Base-by-base conservation (phyloP, 352 stramenopile species). In the Halophytophthora batemanensis region DNA sequence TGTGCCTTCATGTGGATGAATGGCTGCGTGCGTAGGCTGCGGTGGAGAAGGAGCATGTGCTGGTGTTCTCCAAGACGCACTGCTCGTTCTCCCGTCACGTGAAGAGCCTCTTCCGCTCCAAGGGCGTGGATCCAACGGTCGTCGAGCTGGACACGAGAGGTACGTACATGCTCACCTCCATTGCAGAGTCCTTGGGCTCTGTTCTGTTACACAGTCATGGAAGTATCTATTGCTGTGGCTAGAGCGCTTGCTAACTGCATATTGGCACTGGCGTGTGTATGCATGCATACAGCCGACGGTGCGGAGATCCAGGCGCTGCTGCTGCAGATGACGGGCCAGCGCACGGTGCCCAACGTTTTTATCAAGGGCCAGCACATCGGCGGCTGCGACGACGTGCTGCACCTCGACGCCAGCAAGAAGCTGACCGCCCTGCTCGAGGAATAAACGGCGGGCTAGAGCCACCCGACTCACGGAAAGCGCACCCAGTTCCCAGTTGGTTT, bases 281-380 rank as follows among this genome's bases (percentile, higher is more conserved):
- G 38, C 15, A 6, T 37, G n/a, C 25, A 10, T 38, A 33, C 41
- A 83, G 82, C 73, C 28, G 90, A 98, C 52, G 96, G 96, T 28
- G 58, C 50, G 1, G 71, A 92, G 36, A 96, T 99, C 63, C 96
- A 99, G 78, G 59, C 44, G 31, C 79, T 89, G 22, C 77, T 99
- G 36, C 54, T 88, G 25, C 64, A 90, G 7, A 74, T 98, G 41
- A 98, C 95, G 36, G 93, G 93, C 46, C 95, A 98, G 63, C 81
- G 86, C 62, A 98, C 94, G 1, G 96, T 99, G 39, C 96, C 97
- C 2, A 98, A 98, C 74, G 94, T 99, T 29, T 99, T 99, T 73
- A 94, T 99, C 60, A 97, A 96, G 41, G 95, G 95, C 54, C 77
- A 97, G 61, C 90, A 98, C 81, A 81, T 98, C 51, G 96, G 96